Evolutionary conservation across 805 yeast genomes (phyloP).

Genomic region (Starmerella lactis-condensi): DNA sequence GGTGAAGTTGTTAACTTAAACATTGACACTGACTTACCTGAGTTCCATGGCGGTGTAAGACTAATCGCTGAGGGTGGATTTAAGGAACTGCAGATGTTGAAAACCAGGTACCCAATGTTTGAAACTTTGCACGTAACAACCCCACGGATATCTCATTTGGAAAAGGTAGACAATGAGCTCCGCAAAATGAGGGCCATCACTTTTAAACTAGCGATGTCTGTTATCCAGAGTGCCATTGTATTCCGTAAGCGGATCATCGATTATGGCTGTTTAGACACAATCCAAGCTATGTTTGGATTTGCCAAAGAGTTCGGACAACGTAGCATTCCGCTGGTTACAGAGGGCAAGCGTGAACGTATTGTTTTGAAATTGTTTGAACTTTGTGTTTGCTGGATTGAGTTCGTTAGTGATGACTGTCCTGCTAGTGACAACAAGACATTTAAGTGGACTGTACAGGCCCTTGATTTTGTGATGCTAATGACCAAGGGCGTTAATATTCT

Average conservation of each 20-base stretch:
- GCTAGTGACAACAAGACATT: conserved; percentile 84
- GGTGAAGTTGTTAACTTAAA: conserved; percentile 48
- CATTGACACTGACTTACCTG: conserved; percentile 24
- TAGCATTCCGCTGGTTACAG: conserved; percentile 45
- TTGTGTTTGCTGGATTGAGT: conserved; percentile 79
- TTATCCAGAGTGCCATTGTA: conserved; percentile 40
- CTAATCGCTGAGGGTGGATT: conserved; percentile 56
- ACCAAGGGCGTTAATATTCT: conserved; percentile 78
- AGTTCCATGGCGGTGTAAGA: conserved; percentile 46
- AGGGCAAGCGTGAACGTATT: conserved; percentile 45
- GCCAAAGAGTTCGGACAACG: conserved; percentile 68
- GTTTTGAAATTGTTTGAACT: conserved; percentile 54
- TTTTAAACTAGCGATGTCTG: conserved; percentile 46
- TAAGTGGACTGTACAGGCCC: conserved; percentile 88
- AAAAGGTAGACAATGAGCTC: conserved; percentile 55
- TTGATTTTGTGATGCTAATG: conserved; percentile 91
- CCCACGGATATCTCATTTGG: conserved; percentile 40
- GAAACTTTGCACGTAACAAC: conserved; percentile 7
- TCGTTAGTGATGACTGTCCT: conserved; percentile 82
- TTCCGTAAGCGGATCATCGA: conserved; percentile 37
- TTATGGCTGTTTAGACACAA: conserved; percentile 53
- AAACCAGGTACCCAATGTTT: conserved; percentile 6
- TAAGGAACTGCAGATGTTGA: conserved; percentile 31
- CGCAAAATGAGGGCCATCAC: conserved; percentile 45
- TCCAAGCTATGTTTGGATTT: conserved; percentile 55